Evolutionary conservation across 148 eudicot genomes (phyloP), one percentile per base, ranked within the genome.

Genomic region (Fagopyrum homotropicum): DNA sequence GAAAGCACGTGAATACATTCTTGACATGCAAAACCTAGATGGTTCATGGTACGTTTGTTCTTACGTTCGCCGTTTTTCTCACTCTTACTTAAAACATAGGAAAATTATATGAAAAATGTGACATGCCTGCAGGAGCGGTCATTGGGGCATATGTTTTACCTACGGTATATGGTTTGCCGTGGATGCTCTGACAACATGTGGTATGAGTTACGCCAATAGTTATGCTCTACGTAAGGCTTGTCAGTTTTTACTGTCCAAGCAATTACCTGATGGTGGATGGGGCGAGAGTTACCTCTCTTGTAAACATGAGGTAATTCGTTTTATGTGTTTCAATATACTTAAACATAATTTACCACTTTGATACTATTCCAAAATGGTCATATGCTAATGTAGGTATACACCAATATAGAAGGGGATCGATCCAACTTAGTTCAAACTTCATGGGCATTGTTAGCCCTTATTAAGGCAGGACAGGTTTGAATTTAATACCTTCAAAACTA

Each of bases 231-330:
- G 81, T 8, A 87, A 81, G 26, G 88, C 66, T 54, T 82, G 81
- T 60, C 72, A 81, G 10, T 87, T 84, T 78, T 74, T 87, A 0
- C 76, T 87, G 6, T 69, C 78, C 1, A 26, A 72, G 12, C 90
- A 87, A 26, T 77, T 75, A 44, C 78, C 80, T 8, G 88, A 87
- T 80, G 90, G 88, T 72, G 90, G 90, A 8, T 87, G 88, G 88
- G 90, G 90, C 16, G 90, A 87, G 77, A 87, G 88, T 71, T 87
- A 83, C 19, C 57, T 72, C 71, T 87, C 90, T 29, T 85, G 82
- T 63, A 82, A 82, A 2, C 29, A 83, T 1, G 77, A 82, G 90
- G 87, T 87, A 77, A 12, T 1, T 54, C 5, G 50, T 48, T 48
- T 48, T 48, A 0, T 48, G 50, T 10, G 50, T 48, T 48, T 48